Base-by-base conservation (phyloP, 306 rosid genomes). In the Begonia masoniana region DNA sequence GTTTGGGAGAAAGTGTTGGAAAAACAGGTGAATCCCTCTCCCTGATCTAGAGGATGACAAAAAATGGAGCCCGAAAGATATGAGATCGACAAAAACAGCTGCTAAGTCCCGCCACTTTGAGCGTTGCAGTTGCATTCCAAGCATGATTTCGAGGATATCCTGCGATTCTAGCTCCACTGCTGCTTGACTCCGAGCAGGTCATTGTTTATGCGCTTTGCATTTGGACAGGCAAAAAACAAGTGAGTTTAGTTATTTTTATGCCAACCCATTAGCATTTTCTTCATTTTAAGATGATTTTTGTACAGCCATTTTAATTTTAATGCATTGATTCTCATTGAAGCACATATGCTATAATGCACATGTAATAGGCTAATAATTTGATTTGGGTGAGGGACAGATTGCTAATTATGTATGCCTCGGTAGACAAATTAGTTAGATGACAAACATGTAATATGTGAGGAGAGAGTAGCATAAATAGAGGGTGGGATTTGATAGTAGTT, bases 61-160 rank as follows among this genome's bases (percentile, higher is more conserved):
- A 72, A 75, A 85, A 85, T 68, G 76, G 47, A 42, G 85, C 35
- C 72, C 85, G 12, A 57, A 75, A 36, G 71, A 36, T 14, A 82
- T 21, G 57, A 80, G 80, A 66, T 82, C 55, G 66, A 55, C 10
- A 13, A 59, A 43, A 16, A 89, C 76, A 21, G 82, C 91, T 31
- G 74, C 91, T 10, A 85, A 58, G 70, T 89, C 97, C 97, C 85
- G 82, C 97, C 97, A 89, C 64, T 89, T 82, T 10, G 94, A 85
- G 55, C 75, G 63, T 16, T 76, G 77, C 65, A 65, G 68, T 55
- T 58, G 51, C 68, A 78, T 58, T 2, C 97, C 94, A n/a, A 85
- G 85, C 76, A 82, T 54, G 24, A 47, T 70, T 51, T 45, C 59
- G 41, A 85, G 82, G 31, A 89, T 63, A 10, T 47, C 43, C 54